Evolutionary conservation across 1,284 basidiomycete genomes (phyloP).

Genomic region (Malassezia dermatis): DNA sequence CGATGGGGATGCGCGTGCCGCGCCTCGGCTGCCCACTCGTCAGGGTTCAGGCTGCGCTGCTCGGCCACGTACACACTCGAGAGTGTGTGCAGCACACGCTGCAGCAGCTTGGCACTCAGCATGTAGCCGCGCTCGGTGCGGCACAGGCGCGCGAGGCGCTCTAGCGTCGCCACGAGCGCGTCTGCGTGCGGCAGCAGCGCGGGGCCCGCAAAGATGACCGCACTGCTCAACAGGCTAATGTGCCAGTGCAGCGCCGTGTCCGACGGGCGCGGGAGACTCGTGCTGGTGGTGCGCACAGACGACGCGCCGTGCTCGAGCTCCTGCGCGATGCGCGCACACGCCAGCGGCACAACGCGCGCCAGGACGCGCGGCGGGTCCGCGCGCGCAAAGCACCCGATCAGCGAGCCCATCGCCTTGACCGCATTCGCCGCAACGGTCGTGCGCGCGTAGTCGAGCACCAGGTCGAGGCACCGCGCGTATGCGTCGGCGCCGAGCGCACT

Average conservation of each 20-base stretch:
- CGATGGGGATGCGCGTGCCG: conserved; percentile 65
- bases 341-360: conserved; percentile 68
- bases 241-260: conserved; percentile 93
- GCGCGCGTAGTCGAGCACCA: conserved; percentile 69
- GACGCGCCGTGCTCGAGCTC: conserved; percentile 86
- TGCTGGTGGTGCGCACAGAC: conserved; percentile 77
- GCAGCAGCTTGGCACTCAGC: conserved; percentile 67
- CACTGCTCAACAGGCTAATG: conserved; percentile 42
- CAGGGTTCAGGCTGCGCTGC: conserved; percentile 68
- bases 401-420: conserved; percentile 76
- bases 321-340: conserved; percentile 66
- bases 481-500: conserved; percentile 75
- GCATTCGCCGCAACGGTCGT: conserved; percentile 67
- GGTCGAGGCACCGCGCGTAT: conserved; percentile 72
- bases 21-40: conserved; percentile 71
- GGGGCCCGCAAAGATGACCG: conserved; percentile 26
- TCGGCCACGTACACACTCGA: conserved; percentile 70
- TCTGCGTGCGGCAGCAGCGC: conserved; percentile 60
- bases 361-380: conserved; percentile 68
- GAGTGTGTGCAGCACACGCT: conserved; percentile 66
- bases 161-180: conserved; percentile 61
- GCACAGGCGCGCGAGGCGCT: conserved; percentile 64
- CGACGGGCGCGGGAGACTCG: conserved; percentile 67
- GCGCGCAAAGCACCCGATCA: conserved; percentile 74
- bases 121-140: conserved; percentile 83